phyloP scores from a whole-genome alignment of 176 grass and related monocot species.

The Calamus simplicifolius region DNA sequence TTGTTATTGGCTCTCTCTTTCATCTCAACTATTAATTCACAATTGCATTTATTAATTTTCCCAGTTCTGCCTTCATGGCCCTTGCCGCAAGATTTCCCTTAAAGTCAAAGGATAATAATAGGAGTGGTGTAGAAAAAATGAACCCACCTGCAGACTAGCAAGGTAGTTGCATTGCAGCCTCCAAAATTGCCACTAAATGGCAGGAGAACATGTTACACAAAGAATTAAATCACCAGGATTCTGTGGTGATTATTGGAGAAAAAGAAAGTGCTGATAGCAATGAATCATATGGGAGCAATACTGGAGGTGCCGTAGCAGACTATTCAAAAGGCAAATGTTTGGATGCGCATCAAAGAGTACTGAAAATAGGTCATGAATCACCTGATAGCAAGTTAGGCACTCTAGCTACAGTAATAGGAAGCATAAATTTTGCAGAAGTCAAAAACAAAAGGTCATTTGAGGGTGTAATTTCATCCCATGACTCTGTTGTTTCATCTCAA shows the following conservation, averaged over 20 bases:
- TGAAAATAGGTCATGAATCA: constrained; percentile 11
- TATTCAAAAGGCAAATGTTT: constrained; percentile 14
- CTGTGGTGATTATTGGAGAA: constrained; percentile 38
- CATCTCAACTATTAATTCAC: no score
- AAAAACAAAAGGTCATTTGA: constrained; percentile 35
- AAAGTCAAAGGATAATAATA: constrained; percentile 23
- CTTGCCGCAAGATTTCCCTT: constrained; percentile 60
- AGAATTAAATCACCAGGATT: constrained; percentile 37
- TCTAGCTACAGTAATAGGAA: constrained; percentile 10
- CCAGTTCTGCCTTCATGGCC: constrained; percentile 78
- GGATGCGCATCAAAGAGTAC: constrained; percentile 26
- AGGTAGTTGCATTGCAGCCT: constrained; percentile 29
- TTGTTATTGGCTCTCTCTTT: no score
- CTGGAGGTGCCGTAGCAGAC: constrained; percentile 18
- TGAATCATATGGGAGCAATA: constrained; percentile 43
- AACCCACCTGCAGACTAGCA: constrained; percentile 21
- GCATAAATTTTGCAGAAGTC: constrained; percentile 21
- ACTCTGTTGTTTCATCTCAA: constrained; percentile 53
- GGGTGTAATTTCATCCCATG: constrained; percentile 54
- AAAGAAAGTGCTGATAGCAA: constrained; percentile 57
- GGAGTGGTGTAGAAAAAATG: constrained; percentile 20
- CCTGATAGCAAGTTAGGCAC: constrained; percentile 32
- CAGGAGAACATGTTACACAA: constrained; percentile 44
- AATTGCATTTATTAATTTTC: constrained; percentile 11
- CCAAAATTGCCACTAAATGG: constrained; percentile 37